Base-by-base conservation (phyloP, 768 basidiomycete species). In the Cantharellus anzutake region DNA sequence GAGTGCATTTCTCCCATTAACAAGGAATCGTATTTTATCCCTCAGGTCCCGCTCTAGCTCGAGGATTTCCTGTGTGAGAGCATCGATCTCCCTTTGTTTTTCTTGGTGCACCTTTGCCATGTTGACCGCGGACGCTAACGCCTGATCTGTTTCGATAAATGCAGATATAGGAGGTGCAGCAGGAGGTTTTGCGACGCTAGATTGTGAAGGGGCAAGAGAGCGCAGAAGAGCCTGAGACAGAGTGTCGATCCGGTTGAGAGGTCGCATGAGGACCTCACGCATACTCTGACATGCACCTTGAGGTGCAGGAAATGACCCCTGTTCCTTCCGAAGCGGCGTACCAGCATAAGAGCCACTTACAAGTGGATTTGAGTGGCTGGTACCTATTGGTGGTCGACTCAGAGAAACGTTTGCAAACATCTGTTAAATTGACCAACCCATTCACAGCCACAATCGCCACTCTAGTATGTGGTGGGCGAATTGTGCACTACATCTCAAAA, bases 11-110 rank as follows among this genome's bases (percentile, higher is more conserved):
- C 80, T 83, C 1, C 83, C 85, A 29, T 73, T 72, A 61, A 82
- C 81, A 53, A 90, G 72, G 38, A 78, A 78, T 55, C 69, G 72
- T 58, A 82, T 81, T n/a, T 86, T 78, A 41, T 77, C 76, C 48
- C 83, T 76, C 82, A 87, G 84, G 63, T 74, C 74, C 4, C 70
- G 68, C 57, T 89, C 86, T 4, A 88, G 71, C 37, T 73, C 79
- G 3, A 82, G 71, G 20, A 91, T 79, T 63, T 90, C 87, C 1
- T 75, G 69, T 65, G 86, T 82, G 44, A 90, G 71, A 2, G 74
- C 73, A 59, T 89, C 85, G 52, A 89, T 86, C 61, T 73, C 76
- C 53, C 82, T 72, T 68, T 90, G 87, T 66, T 81, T 82, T 51
- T 81, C 76, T 67, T 89, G 87, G 66, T 90, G 88, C 35, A 73